phyloP scores from a whole-genome alignment of 148 eudicot species.

The Spergularia bocconei region DNA sequence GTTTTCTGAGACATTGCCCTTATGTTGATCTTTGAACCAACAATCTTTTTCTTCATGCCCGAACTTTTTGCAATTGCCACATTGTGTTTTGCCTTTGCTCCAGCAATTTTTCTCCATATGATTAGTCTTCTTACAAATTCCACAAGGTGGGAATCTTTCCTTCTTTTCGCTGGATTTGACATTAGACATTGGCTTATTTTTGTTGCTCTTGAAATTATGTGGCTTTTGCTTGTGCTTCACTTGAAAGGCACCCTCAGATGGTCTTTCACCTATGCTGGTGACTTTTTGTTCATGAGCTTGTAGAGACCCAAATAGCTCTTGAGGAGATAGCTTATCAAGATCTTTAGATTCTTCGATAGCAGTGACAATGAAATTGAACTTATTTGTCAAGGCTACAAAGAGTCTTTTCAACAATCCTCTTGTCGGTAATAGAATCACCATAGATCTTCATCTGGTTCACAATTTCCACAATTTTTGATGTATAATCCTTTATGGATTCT shows the following conservation, averaged over 20 bases:
- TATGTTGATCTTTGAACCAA: background rate
- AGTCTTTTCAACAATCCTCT: no score
- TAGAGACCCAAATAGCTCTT: no score
- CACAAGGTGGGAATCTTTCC: conserved; percentile 6
- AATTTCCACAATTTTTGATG: no score
- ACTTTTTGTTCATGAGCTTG: background rate
- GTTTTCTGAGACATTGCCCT: background rate
- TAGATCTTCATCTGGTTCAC: no score
- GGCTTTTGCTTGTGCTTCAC: background rate
- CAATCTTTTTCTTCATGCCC: conserved; percentile 8
- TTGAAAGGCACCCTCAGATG: background rate
- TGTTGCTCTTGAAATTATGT: background rate
- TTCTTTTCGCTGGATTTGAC: conserved; percentile 4
- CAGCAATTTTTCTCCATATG: conserved; percentile 10
- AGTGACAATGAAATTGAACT: no score
- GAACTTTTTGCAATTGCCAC: background rate
- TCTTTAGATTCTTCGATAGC: no score
- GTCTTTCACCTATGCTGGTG: background rate
- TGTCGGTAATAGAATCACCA: no score
- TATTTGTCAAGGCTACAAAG: no score
- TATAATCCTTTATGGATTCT: no score
- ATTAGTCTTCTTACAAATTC: conserved; percentile 14
- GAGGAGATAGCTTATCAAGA: no score
- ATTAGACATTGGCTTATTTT: background rate
- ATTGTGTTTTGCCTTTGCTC: conserved; percentile 4